phyloP scores from a whole-genome alignment of 2,329 filamentous ascomycete species.

The Tolypocladium tropicale region DNA sequence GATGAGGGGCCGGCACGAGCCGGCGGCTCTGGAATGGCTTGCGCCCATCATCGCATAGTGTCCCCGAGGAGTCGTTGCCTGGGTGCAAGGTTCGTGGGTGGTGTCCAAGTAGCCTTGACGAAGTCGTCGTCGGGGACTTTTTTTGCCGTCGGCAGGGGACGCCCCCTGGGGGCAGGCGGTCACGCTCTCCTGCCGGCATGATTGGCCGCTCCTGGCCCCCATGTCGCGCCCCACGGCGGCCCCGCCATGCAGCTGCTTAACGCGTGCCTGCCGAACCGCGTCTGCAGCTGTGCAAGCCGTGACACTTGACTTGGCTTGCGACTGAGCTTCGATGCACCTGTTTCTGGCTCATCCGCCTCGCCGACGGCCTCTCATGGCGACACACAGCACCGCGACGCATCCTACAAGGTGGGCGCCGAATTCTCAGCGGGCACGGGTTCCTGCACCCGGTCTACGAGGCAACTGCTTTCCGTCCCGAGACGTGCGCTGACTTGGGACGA shows the following conservation, averaged over 20 bases:
- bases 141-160: not conserved
- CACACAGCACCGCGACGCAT: not conserved
- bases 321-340: not conserved
- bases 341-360: not conserved
- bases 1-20: conserved; percentile 10
- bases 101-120: too few relatives aligned
- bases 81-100: too few relatives aligned
- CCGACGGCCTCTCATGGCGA: not conserved
- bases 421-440: not conserved
- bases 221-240: not conserved
- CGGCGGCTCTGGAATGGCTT: conserved; percentile 10
- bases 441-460: not conserved
- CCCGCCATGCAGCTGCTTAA: not conserved
- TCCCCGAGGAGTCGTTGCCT: too few relatives aligned
- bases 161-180: not conserved
- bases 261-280: not conserved
- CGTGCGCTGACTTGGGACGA: not conserved
- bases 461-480: not conserved
- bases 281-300: not conserved
- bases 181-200: not conserved
- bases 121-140: not conserved
- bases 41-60: conserved; percentile 18
- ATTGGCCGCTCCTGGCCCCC: not conserved
- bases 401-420: not conserved
- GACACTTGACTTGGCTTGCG: not conserved